Percentiles rank a stretch among this genome's conserved stretches.
These are phyloP conservation scores for Kodamaea derodonti DNA, from an alignment of 1,139 yeast species.

Conservation along the genomic window DNA sequence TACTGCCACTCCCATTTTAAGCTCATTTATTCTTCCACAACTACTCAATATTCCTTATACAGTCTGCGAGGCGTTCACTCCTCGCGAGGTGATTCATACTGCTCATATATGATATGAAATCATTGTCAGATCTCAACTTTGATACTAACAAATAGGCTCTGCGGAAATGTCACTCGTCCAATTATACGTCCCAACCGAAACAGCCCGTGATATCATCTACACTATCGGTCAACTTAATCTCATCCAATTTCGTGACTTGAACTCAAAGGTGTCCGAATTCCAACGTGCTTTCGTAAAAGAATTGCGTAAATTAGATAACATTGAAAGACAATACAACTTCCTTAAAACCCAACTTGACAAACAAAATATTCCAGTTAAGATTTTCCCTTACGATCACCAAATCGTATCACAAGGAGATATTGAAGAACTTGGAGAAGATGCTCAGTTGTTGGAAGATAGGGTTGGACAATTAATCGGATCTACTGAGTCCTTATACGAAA, in stretches of 20 bases:
- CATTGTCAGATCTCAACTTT: too few species aligned
- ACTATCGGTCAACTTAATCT: conserved; percentile 61
- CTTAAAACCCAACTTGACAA: conserved; percentile 47
- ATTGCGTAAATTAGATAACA: conserved; percentile 62
- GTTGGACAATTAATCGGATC: conserved; percentile 39
- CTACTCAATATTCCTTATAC: too few species aligned
- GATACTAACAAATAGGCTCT: conserved; percentile 39
- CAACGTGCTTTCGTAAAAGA: conserved; percentile 72
- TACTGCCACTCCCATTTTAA: too few species aligned
- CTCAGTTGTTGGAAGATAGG: conserved; percentile 48
- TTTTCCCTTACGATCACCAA: conserved; percentile 43
- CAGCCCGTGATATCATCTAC: conserved; percentile 61
- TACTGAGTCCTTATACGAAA: conserved; percentile 30
- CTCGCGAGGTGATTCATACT: too few species aligned
- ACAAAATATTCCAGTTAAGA: conserved; percentile 42
- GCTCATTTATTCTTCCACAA: too few species aligned
- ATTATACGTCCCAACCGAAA: conserved; percentile 69
- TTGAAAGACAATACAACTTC: conserved; percentile 59
- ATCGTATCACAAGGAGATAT: conserved; percentile 58
- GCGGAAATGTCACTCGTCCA: conserved; percentile 81
- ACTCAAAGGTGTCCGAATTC: conserved; percentile 62
- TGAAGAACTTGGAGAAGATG: conserved; percentile 69
- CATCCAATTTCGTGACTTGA: conserved; percentile 68
- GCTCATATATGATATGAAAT: too few species aligned
- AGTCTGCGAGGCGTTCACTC: too few species aligned